A percentile compares a stretch with the other conserved stretches of the same genome.
phyloP scores from a whole-genome alignment of 139 green algal species.

The Edaphochlamys debaryana region DNA sequence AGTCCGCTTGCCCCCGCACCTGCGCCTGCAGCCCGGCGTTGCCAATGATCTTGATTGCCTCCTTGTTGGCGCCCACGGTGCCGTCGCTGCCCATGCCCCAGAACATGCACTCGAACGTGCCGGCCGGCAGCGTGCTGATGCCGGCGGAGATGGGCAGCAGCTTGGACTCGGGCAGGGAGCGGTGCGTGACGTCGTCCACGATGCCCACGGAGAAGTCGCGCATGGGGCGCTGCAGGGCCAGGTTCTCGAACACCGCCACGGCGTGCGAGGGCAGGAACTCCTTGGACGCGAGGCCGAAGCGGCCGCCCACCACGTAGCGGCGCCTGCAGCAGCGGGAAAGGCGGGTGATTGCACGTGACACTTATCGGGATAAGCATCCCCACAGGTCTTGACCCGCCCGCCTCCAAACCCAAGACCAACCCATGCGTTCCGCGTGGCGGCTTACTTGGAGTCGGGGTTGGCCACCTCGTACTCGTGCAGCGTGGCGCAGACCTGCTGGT shows the following conservation, averaged over 20 bases:
- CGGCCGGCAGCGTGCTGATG: slow-evolving; percentile 48
- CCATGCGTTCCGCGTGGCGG: no score
- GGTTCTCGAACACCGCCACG: slow-evolving; percentile 64
- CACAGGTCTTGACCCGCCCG: not conserved
- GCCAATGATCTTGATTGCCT: slow-evolving; percentile 72
- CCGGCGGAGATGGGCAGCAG: slow-evolving; percentile 47
- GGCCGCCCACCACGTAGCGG: slow-evolving; percentile 56
- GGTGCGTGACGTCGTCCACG: slow-evolving; percentile 61
- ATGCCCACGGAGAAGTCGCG: slow-evolving; percentile 57
- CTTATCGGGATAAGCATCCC: not conserved
- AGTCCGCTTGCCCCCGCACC: slow-evolving; percentile 32
- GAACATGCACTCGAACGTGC: slow-evolving; percentile 70
- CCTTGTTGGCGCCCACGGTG: slow-evolving; percentile 74
- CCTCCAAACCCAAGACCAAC: no score
- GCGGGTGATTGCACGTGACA: not conserved
- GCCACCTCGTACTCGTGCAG: slow-evolving; percentile 25
- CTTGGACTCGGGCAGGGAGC: slow-evolving; percentile 34
- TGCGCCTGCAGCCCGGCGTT: slow-evolving; percentile 52
- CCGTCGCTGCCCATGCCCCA: slow-evolving; percentile 71
- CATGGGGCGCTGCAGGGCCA: slow-evolving; percentile 44
- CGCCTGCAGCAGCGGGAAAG: not conserved
- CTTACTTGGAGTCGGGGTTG: slow-evolving; percentile 9
- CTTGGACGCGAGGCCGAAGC: slow-evolving; percentile 71
- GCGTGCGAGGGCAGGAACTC: slow-evolving; percentile 70
- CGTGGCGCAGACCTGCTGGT: slow-evolving; percentile 13